Evolutionary conservation across 2,329 filamentous ascomycete genomes (phyloP), one percentile per base, ranked within the genome.

Genomic region (Botryotinia globosa): DNA sequence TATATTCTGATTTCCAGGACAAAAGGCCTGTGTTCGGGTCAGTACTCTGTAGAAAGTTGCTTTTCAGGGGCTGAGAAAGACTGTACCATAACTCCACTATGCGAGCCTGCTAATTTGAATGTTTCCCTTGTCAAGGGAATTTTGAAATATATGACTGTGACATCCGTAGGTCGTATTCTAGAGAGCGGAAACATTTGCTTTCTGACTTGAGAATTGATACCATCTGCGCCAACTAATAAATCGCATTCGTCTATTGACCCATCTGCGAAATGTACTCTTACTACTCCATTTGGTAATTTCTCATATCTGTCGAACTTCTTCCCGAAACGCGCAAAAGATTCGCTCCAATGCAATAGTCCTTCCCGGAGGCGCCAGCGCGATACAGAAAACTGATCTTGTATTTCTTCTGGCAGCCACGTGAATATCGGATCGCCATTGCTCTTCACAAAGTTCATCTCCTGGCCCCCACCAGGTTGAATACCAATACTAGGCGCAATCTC

Each of bases 201-300:
- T 29, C 87, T 82, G 3, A 84, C 84, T 44, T 82, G 83, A 0
- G 87, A 89, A 8, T 83, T 81, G 61, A 86, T 83, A 0, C 88
- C 88, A 73, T 90, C 88, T 4, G 87, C 87, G 9, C 85, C 87
- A 59, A 89, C 83, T 0, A 89, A 74, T 0, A 89, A 77, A 75
- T 89, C 87, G 66, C 83, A 89, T 0, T 76, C 78, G 14, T 83
- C 82, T 0, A 75, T 80, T 18, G 78, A 78, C 2, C 85, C 85
- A 72, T 87, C 81, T 2, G 81, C 80, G 70, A 89, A 83, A 3
- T 75, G 72, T 0, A 84, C 83, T 3, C 80, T 74, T 0, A 87
- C 82, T 32, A 71, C 69, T 6, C 75, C 76, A 20, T 74, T 77
- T 70, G 8, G 78, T 74, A 69, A 45, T 67, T 70, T 82, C 54